phyloP scores from a whole-genome alignment of 768 basidiomycete species.

The Boletus reticuloceps region DNA sequence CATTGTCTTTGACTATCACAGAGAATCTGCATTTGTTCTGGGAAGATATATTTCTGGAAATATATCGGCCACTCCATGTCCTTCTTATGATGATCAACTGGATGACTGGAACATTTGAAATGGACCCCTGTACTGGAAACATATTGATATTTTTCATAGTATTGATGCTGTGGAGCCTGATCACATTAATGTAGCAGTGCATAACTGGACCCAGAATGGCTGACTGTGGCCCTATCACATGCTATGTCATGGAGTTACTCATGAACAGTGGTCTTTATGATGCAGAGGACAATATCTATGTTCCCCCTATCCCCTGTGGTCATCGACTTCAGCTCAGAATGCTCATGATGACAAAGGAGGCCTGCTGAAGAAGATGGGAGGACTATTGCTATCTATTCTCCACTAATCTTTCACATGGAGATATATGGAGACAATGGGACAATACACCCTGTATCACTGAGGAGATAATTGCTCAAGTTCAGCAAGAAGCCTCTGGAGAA shows the following conservation, averaged over 20 bases:
- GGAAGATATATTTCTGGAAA: too few relatives aligned
- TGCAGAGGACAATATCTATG: too few relatives aligned
- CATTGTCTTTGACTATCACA: too few relatives aligned
- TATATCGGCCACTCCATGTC: too few relatives aligned
- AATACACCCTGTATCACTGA: background rate
- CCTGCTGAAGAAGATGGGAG: background rate
- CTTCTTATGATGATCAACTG: too few relatives aligned
- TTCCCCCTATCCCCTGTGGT: background rate
- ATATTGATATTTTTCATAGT: background rate
- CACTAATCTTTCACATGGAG: background rate
- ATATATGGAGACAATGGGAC: constrained; percentile 1
- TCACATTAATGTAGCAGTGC: background rate
- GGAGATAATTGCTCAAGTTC: background rate
- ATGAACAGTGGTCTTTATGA: too few relatives aligned
- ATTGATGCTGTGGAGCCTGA: background rate
- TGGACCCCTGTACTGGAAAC: background rate
- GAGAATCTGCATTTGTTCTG: too few relatives aligned
- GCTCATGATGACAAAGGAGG: background rate
- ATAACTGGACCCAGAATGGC: background rate
- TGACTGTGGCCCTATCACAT: constrained; percentile 9
- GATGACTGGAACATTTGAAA: background rate
- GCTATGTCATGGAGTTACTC: background rate
- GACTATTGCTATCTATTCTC: constrained; percentile 1
- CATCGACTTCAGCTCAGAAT: background rate
- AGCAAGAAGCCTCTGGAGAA: background rate